Evolutionary conservation across 768 basidiomycete species (phyloP).

Genomic region (Butyriboletus loyo): DNA sequence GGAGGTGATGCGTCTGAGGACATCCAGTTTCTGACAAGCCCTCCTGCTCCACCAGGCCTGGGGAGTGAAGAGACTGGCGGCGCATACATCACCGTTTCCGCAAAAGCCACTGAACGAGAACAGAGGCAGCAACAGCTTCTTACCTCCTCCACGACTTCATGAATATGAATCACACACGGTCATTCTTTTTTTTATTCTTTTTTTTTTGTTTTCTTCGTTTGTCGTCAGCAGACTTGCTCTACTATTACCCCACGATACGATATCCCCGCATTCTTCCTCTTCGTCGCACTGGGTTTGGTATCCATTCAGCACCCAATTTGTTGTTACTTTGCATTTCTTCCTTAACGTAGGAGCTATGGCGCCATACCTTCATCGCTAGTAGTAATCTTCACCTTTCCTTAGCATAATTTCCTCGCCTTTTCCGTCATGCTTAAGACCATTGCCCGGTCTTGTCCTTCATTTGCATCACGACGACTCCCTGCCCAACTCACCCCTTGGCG

Average conservation of each 20-base stretch:
- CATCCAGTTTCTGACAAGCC: constrained; percentile 52
- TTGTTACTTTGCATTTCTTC: constrained; percentile 20
- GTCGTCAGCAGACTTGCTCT: constrained; percentile 20
- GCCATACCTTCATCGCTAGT: constrained; percentile 30
- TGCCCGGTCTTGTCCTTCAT: constrained; percentile 20
- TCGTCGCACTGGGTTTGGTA: constrained; percentile 20
- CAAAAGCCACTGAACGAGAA: constrained; percentile 71
- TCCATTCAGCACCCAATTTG: constrained; percentile 22
- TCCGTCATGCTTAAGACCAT: constrained; percentile 27
- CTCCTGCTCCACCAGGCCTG: constrained; percentile 70
- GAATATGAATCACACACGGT: constrained; percentile 19
- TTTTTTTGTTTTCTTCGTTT: constrained; percentile 1
- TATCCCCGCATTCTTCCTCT: constrained; percentile 24
- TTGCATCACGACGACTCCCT: constrained; percentile 28
- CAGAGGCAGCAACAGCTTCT: constrained; percentile 26
- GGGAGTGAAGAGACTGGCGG: constrained; percentile 71
- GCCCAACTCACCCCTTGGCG: constrained; percentile 22
- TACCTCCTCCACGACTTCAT: constrained; percentile 29
- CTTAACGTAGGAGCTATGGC: constrained; percentile 14
- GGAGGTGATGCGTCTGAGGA: constrained; percentile 73
- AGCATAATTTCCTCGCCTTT: constrained; percentile 23
- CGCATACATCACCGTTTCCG: constrained; percentile 84
- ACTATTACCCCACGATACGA: constrained; percentile 27
- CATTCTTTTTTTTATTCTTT: not conserved
- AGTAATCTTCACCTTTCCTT: constrained; percentile 30